phyloP scores from a whole-genome alignment of 345 rosid genomes.

The Mangifera indica region DNA sequence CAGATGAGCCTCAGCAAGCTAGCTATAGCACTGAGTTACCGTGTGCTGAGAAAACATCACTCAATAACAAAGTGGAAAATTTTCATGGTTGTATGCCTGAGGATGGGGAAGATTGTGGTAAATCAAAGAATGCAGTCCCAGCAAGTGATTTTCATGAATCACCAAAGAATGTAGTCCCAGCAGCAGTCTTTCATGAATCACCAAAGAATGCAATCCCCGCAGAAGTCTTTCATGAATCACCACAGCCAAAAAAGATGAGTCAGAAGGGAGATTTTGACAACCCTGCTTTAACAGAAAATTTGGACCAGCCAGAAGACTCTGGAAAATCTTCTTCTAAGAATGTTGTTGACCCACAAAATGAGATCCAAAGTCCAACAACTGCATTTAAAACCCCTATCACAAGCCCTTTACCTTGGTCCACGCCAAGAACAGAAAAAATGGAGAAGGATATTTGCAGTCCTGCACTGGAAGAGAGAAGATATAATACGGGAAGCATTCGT shows the following conservation, averaged over 20 bases:
- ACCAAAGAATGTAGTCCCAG: slow-evolving; percentile 13
- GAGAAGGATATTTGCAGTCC: slow-evolving; percentile 40
- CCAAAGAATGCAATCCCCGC: neutral
- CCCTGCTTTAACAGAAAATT: slow-evolving; percentile 29
- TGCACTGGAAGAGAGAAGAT: slow-evolving; percentile 30
- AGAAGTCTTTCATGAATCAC: too few species aligned
- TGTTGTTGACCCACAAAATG: slow-evolving; percentile 35
- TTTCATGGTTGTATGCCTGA: slow-evolving; percentile 26
- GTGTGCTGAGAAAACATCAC: slow-evolving; percentile 46
- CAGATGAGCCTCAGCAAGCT: slow-evolving; percentile 38
- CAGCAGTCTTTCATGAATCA: too few species aligned
- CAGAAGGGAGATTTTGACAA: slow-evolving; percentile 31
- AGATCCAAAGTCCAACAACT: slow-evolving; percentile 64
- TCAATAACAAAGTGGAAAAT: slow-evolving; percentile 33
- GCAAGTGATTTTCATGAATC: slow-evolving; percentile 35
- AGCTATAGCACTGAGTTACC: slow-evolving; percentile 35
- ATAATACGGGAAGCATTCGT: slow-evolving; percentile 30
- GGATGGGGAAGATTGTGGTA: slow-evolving; percentile 25
- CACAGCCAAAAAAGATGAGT: slow-evolving; percentile 27
- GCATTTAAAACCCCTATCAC: slow-evolving; percentile 41
- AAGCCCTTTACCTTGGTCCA: slow-evolving; percentile 43
- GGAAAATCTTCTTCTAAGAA: slow-evolving; percentile 31
- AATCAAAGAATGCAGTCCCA: slow-evolving; percentile 29
- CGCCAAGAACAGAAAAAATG: slow-evolving; percentile 41
- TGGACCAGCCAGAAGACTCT: slow-evolving; percentile 35